Evolutionary conservation across 176 grass and related monocot genomes (phyloP), one percentile per base, ranked within the genome.

Genomic region (Oryza coarctata): DNA sequence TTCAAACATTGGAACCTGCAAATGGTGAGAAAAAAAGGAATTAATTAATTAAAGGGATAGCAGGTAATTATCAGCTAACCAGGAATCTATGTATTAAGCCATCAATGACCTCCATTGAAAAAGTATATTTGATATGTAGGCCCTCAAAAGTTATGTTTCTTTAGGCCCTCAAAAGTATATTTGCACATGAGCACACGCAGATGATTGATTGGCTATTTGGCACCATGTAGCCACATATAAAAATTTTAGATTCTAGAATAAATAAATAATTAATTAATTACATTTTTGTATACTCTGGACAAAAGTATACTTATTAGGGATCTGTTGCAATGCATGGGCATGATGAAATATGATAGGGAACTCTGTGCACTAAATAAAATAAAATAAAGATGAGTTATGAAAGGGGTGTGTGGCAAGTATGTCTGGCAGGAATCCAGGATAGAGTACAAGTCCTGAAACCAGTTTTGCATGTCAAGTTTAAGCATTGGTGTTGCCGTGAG

Each of bases 1-100:
- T 85, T 91, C 85, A n/a, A 98, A 98, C 94, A 97, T 90, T 10
- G 94, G 91, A 80, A 97, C 94, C 94, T 97, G 70, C 43, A 76
- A 70, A 68, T 3, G 72, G 31, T 13, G 30, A 12, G 73, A 55
- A 76, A 43, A 81, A 66, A 34, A 23, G 43, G 25, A 35, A n/a
- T 1, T 52, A 73, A 47, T 38, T 55, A 68, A 31, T 32, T 36
- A 74, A 57, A 74, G 22, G 34, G 17, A 80, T 55, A 40, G 15
- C 30, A 39, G 14, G n/a, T 65, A 62, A 29, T 79, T 31, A 50
- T 79, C 36, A 41, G 76, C 70, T 31, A 50, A 20, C 55, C 25
- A 60, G 20, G n/a, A 1, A 55, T 55, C 18, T 25, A 9, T 25
- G n/a, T 60, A 60, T 60, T 25, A 82, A 62, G 17, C 28, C 35